Evolutionary conservation across 371 early-diverging fungal genomes (phyloP), one percentile per base, ranked within the genome.

Genomic region (Lichtheimia corymbifera): DNA sequence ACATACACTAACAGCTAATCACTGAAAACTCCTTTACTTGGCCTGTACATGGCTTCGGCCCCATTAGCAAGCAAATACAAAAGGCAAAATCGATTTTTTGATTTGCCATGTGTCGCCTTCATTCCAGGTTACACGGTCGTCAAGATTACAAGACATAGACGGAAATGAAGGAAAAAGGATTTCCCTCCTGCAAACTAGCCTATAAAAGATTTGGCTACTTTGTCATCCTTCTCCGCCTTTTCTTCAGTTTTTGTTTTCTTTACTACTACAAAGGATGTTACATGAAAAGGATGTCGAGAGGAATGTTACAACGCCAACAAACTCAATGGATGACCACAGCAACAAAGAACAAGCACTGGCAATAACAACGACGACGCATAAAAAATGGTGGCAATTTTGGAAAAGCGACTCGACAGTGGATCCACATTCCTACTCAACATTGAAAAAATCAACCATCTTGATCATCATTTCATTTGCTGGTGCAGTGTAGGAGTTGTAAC

Each of bases 381-480:
- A 40, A 20, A 54, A 54, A 41, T 54, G 54, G 54, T 54, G 54
- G 54, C 24, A 54, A 54, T 54, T 54, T 41, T 54, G 54, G 54
- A 54, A 54, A 54, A 54, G 41, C 4, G 54, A 54, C n/a, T 9
- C 42, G 11, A 20, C 54, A 12, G 50, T 44, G 12, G 64, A 68
- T 64, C 68, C 68, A 30, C 60, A 28, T 20, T 14, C 61, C 2
- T 68, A 41, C 45, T 55, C 66, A 1, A 43, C 2, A 13, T 18
- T 14, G 27, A 70, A 66, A 49, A 70, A 66, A 50, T 25, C 18
- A 6, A 51, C 49, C 11, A 70, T 70, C 28, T 28, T 65, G 1
- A 22, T 58, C 6, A 61, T 70, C 15, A 59, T 70, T 35, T 60
- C 71, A 14, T 12, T 58, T 4, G 71, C 71, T 40, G 71, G 64